Percentiles rank a stretch among this genome's conserved stretches.
Conservation (phyloP, 73 alveolate genomes). For the Stentor roeselii region DNA sequence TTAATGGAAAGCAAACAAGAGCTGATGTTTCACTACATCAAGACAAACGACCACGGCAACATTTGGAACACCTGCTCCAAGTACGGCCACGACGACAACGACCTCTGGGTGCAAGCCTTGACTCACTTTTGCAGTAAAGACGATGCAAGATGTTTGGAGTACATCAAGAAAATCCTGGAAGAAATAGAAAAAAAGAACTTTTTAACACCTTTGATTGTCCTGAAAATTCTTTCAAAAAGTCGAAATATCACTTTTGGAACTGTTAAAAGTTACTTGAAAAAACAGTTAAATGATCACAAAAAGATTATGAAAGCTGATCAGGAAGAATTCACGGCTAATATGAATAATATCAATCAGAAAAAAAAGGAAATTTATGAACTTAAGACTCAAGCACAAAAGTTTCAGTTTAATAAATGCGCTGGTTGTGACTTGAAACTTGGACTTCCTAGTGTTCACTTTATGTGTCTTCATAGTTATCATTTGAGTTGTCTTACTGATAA, state of each 20-base stretch:
- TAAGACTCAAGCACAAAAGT: conserved; percentile 23
- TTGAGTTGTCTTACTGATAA: conserved; percentile 58
- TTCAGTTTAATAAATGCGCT: conserved; percentile 59
- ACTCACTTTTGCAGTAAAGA: conserved; percentile 25
- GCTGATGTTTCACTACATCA: conserved; percentile 64
- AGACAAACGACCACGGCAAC: conserved; percentile 51
- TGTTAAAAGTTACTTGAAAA: conserved; percentile 18
- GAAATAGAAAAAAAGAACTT: conserved; percentile 18
- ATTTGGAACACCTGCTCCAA: conserved; percentile 62
- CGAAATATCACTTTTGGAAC: conserved; percentile 23
- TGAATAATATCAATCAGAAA: neutral
- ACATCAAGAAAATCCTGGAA: conserved; percentile 12
- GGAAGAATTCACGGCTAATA: neutral
- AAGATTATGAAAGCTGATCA: neutral
- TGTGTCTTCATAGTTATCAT: conserved; percentile 82
- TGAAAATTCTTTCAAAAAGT: conserved; percentile 10
- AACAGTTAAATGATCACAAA: neutral
- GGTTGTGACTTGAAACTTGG: conserved; percentile 54
- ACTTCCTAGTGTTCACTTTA: conserved; percentile 72
- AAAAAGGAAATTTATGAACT: conserved; percentile 22
- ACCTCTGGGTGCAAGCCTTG: conserved; percentile 73
- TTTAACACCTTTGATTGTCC: conserved; percentile 20
- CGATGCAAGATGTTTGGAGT: neutral
- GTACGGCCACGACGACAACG: conserved; percentile 61
- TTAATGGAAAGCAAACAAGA: conserved; percentile 68